Conservation (phyloP, 768 basidiomycete genomes). For the Zangia roseola region DNA sequence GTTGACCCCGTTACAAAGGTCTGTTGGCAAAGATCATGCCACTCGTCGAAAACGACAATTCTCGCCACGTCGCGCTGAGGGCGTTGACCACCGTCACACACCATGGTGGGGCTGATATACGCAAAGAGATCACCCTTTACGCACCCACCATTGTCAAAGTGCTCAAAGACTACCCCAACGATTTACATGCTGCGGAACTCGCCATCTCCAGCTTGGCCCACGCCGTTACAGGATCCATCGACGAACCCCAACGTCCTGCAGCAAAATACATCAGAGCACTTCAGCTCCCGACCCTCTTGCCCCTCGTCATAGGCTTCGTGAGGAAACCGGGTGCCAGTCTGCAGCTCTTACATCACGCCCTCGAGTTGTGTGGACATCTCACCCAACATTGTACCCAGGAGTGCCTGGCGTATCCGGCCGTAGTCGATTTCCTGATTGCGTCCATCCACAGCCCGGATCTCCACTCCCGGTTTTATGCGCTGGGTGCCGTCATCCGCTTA, state of each 20-base stretch:
- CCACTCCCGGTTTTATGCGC: conserved; percentile 47
- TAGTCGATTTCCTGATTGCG: conserved; percentile 53
- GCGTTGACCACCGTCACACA: conserved; percentile 60
- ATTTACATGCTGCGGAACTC: conserved; percentile 49
- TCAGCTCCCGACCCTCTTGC: conserved; percentile 44
- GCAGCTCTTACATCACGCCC: conserved; percentile 50
- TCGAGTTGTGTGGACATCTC: conserved; percentile 44
- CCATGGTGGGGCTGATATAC: conserved; percentile 52
- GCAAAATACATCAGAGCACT: conserved; percentile 39
- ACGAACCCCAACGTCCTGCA: conserved; percentile 38
- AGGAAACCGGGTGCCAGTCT: conserved; percentile 42
- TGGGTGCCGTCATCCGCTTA: conserved; percentile 54
- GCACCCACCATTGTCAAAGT: conserved; percentile 43
- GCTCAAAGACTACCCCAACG: conserved; percentile 49
- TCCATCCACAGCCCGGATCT: conserved; percentile 56
- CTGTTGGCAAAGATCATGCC: conserved; percentile 58
- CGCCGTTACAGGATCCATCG: conserved; percentile 44
- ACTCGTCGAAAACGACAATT: conserved; percentile 45
- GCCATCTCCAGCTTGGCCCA: conserved; percentile 53
- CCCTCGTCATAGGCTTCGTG: conserved; percentile 41
- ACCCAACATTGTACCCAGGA: conserved; percentile 45
- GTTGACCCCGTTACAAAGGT: conserved; percentile 35
- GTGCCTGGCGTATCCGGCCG: conserved; percentile 42
- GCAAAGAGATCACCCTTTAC: conserved; percentile 48
- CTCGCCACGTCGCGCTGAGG: conserved; percentile 52